Percentiles rank a stretch among this genome's conserved stretches.
phyloP scores from a whole-genome alignment of 2,329 filamentous ascomycete species.

The Hypocreales sp. region DNA sequence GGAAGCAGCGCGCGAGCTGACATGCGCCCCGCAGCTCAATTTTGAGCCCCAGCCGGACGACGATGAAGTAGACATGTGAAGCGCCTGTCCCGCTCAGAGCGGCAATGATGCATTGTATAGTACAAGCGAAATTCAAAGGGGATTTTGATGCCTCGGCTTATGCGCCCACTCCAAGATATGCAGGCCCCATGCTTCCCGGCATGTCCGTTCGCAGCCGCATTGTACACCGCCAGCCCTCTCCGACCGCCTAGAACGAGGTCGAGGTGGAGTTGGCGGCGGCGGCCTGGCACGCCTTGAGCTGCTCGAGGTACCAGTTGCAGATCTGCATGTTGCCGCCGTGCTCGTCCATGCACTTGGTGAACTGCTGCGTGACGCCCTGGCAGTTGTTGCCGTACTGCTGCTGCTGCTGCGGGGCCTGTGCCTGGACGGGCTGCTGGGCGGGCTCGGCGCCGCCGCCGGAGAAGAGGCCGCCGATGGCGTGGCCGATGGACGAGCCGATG shows the following conservation, averaged over 20 bases:
- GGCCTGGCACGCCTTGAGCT: slow-evolving; percentile 80
- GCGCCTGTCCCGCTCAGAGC: too few species aligned
- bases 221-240: too few species aligned
- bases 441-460: slow-evolving; percentile 44
- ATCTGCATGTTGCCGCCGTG: slow-evolving; percentile 88
- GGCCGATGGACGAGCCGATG: slow-evolving; percentile 86
- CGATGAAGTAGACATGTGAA: slow-evolving; percentile 20
- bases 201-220: too few species aligned
- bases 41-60: slow-evolving; percentile 52
- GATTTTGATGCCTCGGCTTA: too few species aligned
- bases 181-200: too few species aligned
- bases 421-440: slow-evolving; percentile 32
- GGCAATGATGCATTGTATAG: slow-evolving; percentile 7
- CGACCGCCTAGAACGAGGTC: too few species aligned
- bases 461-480: slow-evolving; percentile 86
- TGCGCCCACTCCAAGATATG: too few species aligned
- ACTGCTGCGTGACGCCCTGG: slow-evolving; percentile 63
- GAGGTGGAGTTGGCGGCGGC: too few species aligned
- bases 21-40: slow-evolving; percentile 34
- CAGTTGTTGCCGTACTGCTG: slow-evolving; percentile 50
- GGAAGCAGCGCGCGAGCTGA: not conserved
- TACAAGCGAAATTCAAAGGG: too few species aligned
- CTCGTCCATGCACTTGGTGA: slow-evolving; percentile 94
- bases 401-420: slow-evolving; percentile 29
- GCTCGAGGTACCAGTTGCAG: slow-evolving; percentile 96